phyloP scores from a whole-genome alignment of 2,329 filamentous ascomycete genomes.

The Paraphaeosphaeria minitans region DNA sequence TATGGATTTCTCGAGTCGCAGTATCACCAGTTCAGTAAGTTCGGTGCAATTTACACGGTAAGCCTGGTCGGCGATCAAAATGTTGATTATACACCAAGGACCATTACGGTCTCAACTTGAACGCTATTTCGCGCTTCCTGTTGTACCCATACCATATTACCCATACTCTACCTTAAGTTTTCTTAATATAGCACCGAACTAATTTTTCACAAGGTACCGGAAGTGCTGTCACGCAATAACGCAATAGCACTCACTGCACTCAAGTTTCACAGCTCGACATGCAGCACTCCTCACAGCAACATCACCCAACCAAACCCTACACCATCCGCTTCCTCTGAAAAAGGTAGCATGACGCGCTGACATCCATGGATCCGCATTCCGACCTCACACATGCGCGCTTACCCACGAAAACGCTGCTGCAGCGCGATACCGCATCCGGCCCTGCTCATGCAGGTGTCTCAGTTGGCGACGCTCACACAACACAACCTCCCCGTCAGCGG shows the following conservation, averaged over 20 bases:
- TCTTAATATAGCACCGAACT: background rate
- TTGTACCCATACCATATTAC: background rate
- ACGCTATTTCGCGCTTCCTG: background rate
- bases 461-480: background rate
- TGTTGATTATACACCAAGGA: background rate
- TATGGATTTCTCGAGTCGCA: background rate
- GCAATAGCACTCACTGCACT: background rate
- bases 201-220: background rate
- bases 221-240: background rate
- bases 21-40: background rate
- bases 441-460: background rate
- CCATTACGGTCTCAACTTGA: background rate
- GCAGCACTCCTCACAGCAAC: background rate
- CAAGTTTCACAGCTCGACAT: background rate
- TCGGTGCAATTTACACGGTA: background rate
- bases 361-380: no score
- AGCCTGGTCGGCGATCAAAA: background rate
- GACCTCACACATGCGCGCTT: background rate
- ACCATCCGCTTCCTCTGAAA: background rate
- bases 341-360: slow-evolving; percentile 4
- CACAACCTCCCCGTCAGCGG: background rate
- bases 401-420: background rate
- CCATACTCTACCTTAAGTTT: background rate
- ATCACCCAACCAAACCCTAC: background rate
- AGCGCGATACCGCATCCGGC: background rate